Evolutionary conservation across 768 basidiomycete species (phyloP).

Genomic region (Rhodotorula sphaerocarpa): DNA sequence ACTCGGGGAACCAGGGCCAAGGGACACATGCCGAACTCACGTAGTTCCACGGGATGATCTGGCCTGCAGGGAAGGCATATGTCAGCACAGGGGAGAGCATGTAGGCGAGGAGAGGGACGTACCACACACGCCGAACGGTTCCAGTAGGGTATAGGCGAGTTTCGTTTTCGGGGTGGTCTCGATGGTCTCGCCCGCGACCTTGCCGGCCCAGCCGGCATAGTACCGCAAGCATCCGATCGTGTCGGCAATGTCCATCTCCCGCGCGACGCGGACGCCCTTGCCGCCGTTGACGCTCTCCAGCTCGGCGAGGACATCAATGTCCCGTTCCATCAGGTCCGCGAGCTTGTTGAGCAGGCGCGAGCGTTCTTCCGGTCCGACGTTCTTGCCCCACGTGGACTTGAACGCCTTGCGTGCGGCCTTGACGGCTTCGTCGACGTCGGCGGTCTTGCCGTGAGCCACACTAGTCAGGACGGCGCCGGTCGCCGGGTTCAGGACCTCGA

Average conservation of each 20-base stretch:
- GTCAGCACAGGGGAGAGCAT: too few species aligned
- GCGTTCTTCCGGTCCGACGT: constrained; percentile 41
- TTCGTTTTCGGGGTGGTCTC: constrained; percentile 62
- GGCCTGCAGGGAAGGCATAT: constrained; percentile 44
- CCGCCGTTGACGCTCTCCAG: constrained; percentile 43
- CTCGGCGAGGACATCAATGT: constrained; percentile 40
- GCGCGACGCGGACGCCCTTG: constrained; percentile 43
- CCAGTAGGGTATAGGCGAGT: constrained; percentile 74
- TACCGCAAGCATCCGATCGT: constrained; percentile 50
- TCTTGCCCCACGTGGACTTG: constrained; percentile 45
- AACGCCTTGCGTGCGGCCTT: constrained; percentile 44
- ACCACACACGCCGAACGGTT: constrained; percentile 69
- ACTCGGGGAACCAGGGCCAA: constrained; percentile 22
- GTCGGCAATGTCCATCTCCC: constrained; percentile 41
- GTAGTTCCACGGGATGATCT: constrained; percentile 50
- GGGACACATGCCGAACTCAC: background rate
- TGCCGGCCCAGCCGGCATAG: constrained; percentile 84
- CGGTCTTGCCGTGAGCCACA: constrained; percentile 54
- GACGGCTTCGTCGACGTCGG: constrained; percentile 40
- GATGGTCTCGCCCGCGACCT: constrained; percentile 77
- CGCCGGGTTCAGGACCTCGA: constrained; percentile 61
- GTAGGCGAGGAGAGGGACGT: too few species aligned
- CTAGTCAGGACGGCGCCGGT: constrained; percentile 66
- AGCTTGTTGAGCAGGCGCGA: constrained; percentile 36
- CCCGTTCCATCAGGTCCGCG: constrained; percentile 41